Evolutionary conservation across 495 filamentous ascomycete genomes (phyloP), one percentile per base, ranked within the genome.

Genomic region (Tetracladium setigerum): DNA sequence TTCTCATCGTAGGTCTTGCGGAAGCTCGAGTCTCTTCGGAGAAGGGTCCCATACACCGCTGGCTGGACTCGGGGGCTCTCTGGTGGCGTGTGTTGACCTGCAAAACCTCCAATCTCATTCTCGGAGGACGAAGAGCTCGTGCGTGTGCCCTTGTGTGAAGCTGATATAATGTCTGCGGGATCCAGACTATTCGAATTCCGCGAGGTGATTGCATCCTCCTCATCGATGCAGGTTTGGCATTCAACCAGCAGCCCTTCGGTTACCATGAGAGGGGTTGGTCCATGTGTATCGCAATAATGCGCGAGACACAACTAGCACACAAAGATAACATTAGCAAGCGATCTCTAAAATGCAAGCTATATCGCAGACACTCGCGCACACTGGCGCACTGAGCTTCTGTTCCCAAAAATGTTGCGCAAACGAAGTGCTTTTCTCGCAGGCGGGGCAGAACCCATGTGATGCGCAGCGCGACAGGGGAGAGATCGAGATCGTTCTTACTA

Each of bases 241-340:
- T 83, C 73, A 37, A 89, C 82, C 1, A 87, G 84, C 18, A 86
- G 70, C 41, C 86, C 84, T 67, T 95, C 89, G 45, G 90, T 95
- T 64, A 94, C 95, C 67, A 96, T 86, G 64, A 96, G 82, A 43
- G 89, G 92, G 41, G 89, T 95, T 11, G 90, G 90, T 50, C 90
- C 90, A 74, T 96, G 89, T 58, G 89, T 74, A 67, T 96, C 90
- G 73, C 90, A 96, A 66, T 95, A 96, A 70, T 96, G 90, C 60
- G 90, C 90, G 56, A 96, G 79, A 63, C 88, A 94, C 60, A 95
- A 78, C 90, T 96, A 67, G 30, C 30, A 22, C 13, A 32, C 32
- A 36, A 34, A 41, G 12, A 46, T 12, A 46, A 36, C 5, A 16
- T 36, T 16, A 36, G 34, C 16, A 36, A 5, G 10, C 5, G 34